A percentile compares a stretch with the other conserved stretches of the same genome.
phyloP scores from a whole-genome alignment of 345 rosid genomes.

The Gossypium australe region DNA sequence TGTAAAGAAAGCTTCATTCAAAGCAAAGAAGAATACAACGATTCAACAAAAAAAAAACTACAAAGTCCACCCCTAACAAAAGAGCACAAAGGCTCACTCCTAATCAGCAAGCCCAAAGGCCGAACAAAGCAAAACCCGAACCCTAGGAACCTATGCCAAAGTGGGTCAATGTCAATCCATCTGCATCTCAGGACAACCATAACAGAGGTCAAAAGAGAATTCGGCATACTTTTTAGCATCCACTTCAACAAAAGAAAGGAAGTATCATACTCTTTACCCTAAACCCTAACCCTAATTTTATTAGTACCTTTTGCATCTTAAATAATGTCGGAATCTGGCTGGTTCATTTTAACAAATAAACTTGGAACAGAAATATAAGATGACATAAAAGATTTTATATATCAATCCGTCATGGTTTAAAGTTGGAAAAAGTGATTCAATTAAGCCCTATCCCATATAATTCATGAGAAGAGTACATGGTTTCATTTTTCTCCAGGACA shows the following conservation, averaged over 20 bases:
- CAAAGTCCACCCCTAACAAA: too few relatives aligned
- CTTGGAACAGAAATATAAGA: not conserved
- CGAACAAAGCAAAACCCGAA: too few relatives aligned
- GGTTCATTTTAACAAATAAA: not conserved
- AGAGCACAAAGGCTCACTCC: too few relatives aligned
- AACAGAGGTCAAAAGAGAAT: not conserved
- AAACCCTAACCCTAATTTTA: too few relatives aligned
- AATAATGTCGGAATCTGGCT: not conserved
- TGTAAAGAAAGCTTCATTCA: too few relatives aligned
- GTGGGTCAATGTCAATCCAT: too few relatives aligned
- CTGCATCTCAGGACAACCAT: not conserved
- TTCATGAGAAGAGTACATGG: not conserved
- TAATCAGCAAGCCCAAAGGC: too few relatives aligned
- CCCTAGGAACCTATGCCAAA: too few relatives aligned
- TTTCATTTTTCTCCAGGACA: not conserved
- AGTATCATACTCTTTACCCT: not conserved
- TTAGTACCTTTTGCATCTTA: not conserved
- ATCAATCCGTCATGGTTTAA: not conserved
- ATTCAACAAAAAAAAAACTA: too few relatives aligned
- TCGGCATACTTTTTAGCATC: not conserved
- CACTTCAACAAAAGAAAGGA: not conserved
- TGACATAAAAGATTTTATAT: not conserved
- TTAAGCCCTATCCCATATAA: not conserved
- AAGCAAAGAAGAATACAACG: too few relatives aligned
- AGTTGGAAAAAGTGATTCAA: not conserved